These are phyloP conservation scores for Mucor ambiguus DNA, from an alignment of 371 early-diverging fungal genomes.

Conservation along the genomic window DNA sequence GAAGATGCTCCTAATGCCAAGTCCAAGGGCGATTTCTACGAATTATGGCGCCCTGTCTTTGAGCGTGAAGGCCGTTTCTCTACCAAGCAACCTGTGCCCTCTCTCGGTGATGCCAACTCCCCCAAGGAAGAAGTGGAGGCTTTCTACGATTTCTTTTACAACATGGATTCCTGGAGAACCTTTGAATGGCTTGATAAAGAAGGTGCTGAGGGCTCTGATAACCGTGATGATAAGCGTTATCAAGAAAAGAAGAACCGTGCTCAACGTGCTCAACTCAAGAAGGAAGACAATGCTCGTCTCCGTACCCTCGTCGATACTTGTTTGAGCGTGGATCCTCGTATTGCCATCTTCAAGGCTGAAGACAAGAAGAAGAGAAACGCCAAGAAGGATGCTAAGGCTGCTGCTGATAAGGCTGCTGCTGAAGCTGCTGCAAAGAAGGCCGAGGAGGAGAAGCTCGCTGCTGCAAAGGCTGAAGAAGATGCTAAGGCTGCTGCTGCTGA, in stretches of 20 bases:
- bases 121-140: conserved; percentile 83
- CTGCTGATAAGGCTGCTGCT: conserved; percentile 69
- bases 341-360: conserved; percentile 86
- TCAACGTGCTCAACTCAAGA: conserved; percentile 91
- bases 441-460: conserved; percentile 50
- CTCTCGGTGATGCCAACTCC: conserved; percentile 80
- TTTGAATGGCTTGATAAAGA: conserved; percentile 99
- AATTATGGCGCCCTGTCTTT: conserved; percentile 87
- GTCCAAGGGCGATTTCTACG: conserved; percentile 87
- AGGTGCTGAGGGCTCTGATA: conserved; percentile 83
- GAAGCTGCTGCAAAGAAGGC: conserved; percentile 63
- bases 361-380: conserved; percentile 89
- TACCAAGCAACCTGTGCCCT: conserved; percentile 79
- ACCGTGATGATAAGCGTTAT: conserved; percentile 95
- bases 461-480: conserved; percentile 62
- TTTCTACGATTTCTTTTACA: conserved; percentile 98
- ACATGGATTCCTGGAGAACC: conserved; percentile 96
- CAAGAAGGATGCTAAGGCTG: conserved; percentile 87
- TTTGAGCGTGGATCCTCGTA: conserved; percentile 87
- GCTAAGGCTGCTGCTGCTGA: conserved; percentile 65
- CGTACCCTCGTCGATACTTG: conserved; percentile 87
- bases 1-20: conserved; percentile 71
- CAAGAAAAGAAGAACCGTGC: conserved; percentile 95
- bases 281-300: conserved; percentile 94
- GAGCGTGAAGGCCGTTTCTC: conserved; percentile 93